Base-by-base conservation (phyloP, 441 rosid species). In the Gossypium aridum region DNA sequence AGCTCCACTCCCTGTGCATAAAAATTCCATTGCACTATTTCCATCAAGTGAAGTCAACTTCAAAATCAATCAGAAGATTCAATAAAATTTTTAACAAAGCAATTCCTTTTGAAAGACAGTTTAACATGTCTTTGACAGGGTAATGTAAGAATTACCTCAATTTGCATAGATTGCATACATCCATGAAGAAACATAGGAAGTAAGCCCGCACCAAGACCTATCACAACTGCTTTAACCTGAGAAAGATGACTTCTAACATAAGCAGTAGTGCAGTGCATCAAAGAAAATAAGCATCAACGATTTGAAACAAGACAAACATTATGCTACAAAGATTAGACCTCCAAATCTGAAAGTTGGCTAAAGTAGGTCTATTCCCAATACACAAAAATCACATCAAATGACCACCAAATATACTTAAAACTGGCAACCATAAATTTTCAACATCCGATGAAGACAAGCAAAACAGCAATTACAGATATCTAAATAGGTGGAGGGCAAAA, bases 191-290 rank as follows among this genome's bases (percentile, higher is more conserved):
- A 93, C 98, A 91, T 93, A 55, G 99, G 99, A 82, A 95, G 92
- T 69, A 92, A 78, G 75, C 99, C 98, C 6, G 99, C 99, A 71
- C 98, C 99, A 75, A 95, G 97, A 83, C 98, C 99, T 64, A 95
- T 80, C 61, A 95, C 81, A 77, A 90, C 93, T 67, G 91, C 83
- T 80, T 87, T 88, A 74, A 89, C 92, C 98, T 94, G 87, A 69
- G 68, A 74, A 76, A 65, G 61, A 59, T 72, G 26, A 17, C n/a
- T 66, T 68, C 69, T 54, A 64, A 67, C 62, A 67, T 60, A 14
- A 64, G 69, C 64, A 74, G 54, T 34, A 37, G 23, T 49, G 69
- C 64, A 74, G 54, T 25, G 37, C 60, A 64, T 57, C 7, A 66
- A 0, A 31, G 70, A 63, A 31, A 20, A n/a, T 51, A 14, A 26